phyloP scores from a whole-genome alignment of 345 rosid species.

The Anastatica hierochuntica region DNA sequence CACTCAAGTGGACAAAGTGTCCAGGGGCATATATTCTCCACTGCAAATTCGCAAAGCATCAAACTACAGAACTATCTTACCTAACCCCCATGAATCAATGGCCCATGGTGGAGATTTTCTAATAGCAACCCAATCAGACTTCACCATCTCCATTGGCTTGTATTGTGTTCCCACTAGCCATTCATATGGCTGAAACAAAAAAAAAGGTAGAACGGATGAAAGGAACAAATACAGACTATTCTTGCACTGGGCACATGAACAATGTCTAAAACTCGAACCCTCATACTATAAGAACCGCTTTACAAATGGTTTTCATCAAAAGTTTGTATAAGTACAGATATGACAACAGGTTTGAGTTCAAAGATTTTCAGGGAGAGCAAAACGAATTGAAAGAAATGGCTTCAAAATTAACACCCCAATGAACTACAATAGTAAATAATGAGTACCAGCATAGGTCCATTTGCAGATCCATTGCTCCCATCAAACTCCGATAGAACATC shows the following conservation, averaged over 20 bases:
- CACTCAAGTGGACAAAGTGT: not conserved
- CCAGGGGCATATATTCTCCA: not conserved
- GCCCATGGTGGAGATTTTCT: conserved; percentile 97
- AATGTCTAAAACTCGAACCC: too few species aligned
- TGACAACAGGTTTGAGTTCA: not conserved
- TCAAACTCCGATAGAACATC: conserved; percentile 95
- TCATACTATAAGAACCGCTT: too few species aligned
- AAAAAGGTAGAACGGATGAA: conserved; percentile 10
- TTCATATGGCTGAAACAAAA: conserved; percentile 62
- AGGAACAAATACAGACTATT: not conserved
- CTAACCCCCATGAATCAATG: conserved; percentile 99
- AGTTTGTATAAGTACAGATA: not conserved
- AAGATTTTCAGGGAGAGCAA: not conserved
- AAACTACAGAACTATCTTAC: conserved; percentile 33
- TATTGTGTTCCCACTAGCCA: conserved; percentile 95
- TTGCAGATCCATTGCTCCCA: conserved; percentile 64
- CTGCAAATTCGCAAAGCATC: not conserved
- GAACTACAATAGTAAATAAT: conserved; percentile 3
- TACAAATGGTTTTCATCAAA: conserved; percentile 2
- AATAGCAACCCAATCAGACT: conserved; percentile 84
- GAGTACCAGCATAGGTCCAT: conserved; percentile 96
- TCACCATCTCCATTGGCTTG: conserved; percentile 80
- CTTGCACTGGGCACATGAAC: not conserved
- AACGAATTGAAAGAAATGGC: not conserved
- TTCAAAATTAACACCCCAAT: not conserved